phyloP scores from a whole-genome alignment of 148 eudicot species.

The Linanthus parryae region DNA sequence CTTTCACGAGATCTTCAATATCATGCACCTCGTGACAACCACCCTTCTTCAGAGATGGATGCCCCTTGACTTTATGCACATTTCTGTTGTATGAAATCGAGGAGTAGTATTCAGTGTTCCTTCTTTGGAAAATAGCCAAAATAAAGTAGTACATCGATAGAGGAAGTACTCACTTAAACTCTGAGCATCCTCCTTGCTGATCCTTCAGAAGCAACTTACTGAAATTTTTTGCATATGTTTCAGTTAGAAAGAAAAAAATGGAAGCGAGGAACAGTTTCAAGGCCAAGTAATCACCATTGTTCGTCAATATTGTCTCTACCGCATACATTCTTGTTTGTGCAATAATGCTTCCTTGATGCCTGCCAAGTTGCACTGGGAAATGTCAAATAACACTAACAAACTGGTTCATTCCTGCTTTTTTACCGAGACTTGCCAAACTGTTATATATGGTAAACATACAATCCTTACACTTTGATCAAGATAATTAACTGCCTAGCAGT shows the following conservation, averaged over 20 bases:
- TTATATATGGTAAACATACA: no score
- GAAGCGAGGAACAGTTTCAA: background rate
- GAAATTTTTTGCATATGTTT: conserved; percentile 17
- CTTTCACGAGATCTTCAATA: conserved; percentile 93
- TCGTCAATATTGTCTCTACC: conserved; percentile 66
- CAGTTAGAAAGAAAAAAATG: conserved; percentile 10
- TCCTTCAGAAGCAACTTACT: conserved; percentile 74
- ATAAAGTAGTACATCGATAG: background rate
- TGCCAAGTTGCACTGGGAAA: conserved; percentile 21
- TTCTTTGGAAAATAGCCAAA: no score
- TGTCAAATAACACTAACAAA: background rate
- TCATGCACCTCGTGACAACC: conserved; percentile 90
- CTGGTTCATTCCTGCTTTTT: no score
- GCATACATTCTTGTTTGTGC: conserved; percentile 57
- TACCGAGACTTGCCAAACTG: no score
- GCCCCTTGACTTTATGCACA: conserved; percentile 60
- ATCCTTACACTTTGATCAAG: no score
- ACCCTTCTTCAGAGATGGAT: conserved; percentile 76
- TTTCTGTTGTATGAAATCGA: conserved; percentile 43
- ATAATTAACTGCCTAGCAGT: no score
- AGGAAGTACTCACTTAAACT: conserved; percentile 58
- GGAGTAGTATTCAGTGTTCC: background rate
- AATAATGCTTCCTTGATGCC: conserved; percentile 95
- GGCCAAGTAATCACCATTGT: conserved; percentile 52
- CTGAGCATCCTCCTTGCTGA: conserved; percentile 51